phyloP scores from a whole-genome alignment of 345 rosid species.

The Excoecaria agallocha region DNA sequence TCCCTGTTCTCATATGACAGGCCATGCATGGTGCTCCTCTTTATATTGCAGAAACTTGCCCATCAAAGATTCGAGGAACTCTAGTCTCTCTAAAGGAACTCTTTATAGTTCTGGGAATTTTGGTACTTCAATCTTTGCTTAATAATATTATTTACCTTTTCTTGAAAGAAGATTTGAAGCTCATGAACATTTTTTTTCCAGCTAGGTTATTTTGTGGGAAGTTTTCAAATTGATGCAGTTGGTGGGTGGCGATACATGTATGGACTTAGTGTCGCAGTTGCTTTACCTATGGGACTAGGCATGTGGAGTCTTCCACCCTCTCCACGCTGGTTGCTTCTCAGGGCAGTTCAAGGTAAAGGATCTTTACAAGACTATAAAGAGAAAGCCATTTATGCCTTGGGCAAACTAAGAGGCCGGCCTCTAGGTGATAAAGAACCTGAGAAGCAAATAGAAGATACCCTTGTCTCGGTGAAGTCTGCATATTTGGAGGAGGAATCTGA shows the following conservation, averaged over 20 bases:
- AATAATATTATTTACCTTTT: conserved; percentile 5
- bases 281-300: conserved; percentile 80
- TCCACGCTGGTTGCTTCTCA: conserved; percentile 96
- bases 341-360: conserved; percentile 82
- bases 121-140: conserved; percentile 47
- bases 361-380: conserved; percentile 68
- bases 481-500: conserved; percentile 57
- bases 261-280: conserved; percentile 64
- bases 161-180: neutral
- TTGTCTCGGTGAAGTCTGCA: conserved; percentile 62
- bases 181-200: conserved; percentile 28
- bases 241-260: conserved; percentile 99
- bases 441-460: conserved; percentile 69
- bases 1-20: conserved; percentile 37
- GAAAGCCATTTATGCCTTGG: conserved; percentile 66
- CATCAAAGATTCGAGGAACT: conserved; percentile 95
- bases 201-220: conserved; percentile 91
- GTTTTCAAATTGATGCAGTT: conserved; percentile 66
- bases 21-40: conserved; percentile 99
- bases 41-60: conserved; percentile 96
- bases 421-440: conserved; percentile 65
- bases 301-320: conserved; percentile 94
- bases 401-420: conserved; percentile 82
- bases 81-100: conserved; percentile 85
- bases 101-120: conserved; percentile 86